phyloP scores from a whole-genome alignment of 805 yeast genomes.

The Pichia californica region DNA sequence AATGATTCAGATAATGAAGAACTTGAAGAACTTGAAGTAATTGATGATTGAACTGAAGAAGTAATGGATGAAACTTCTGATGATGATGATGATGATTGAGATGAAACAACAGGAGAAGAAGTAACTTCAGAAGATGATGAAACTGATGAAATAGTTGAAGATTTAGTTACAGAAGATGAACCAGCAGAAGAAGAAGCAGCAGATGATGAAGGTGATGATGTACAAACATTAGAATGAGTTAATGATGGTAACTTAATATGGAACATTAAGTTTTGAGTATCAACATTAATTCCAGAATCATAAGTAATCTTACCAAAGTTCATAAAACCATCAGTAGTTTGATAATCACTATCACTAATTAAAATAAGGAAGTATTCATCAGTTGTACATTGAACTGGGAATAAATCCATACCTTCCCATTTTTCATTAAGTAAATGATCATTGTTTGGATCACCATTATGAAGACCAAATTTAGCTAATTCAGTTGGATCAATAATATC shows the following conservation, averaged over 20 bases:
- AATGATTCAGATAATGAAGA: slow-evolving; percentile 2
- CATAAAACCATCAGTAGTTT: slow-evolving; percentile 26
- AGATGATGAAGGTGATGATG: slow-evolving; percentile 9
- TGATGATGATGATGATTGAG: neutral
- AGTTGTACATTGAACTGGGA: slow-evolving; percentile 26
- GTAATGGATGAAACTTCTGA: slow-evolving; percentile 7
- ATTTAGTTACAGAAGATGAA: neutral
- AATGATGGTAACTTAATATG: slow-evolving; percentile 25
- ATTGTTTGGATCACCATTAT: slow-evolving; percentile 28
- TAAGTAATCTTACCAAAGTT: slow-evolving; percentile 22
- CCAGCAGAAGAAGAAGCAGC: neutral
- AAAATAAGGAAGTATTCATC: slow-evolving; percentile 26
- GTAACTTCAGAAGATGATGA: slow-evolving; percentile 5
- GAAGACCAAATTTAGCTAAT: slow-evolving; percentile 27
- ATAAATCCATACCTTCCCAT: slow-evolving; percentile 29
- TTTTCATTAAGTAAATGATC: slow-evolving; percentile 24
- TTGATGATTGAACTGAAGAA: neutral
- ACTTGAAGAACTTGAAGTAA: neutral
- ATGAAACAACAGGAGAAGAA: neutral
- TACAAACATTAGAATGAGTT: slow-evolving; percentile 8
- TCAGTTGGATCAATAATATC: slow-evolving; percentile 22
- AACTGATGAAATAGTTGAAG: slow-evolving; percentile 1
- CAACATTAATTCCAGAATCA: slow-evolving; percentile 24
- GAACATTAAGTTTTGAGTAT: slow-evolving; percentile 27
- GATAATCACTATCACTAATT: slow-evolving; percentile 27